Base-by-base conservation (phyloP, 352 stramenopile species). In the Globisporangium okanoganense region DNA sequence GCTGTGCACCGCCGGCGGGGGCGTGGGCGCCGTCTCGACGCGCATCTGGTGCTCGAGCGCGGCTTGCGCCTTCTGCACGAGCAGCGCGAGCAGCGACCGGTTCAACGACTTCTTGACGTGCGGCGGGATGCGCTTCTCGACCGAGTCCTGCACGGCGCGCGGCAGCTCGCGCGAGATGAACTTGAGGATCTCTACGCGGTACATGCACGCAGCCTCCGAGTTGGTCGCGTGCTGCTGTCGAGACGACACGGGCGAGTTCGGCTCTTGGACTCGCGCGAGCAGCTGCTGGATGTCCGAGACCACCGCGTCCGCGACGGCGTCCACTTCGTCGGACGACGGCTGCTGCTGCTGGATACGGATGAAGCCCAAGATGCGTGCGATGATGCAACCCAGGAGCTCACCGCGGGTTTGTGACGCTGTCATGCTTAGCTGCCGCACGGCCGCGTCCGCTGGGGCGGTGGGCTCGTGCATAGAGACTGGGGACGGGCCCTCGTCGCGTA, bases 151-250 rank as follows among this genome's bases (percentile, higher is more conserved):
- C 38, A 92, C 79, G 0, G 83, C 77, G 43, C 83, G 83, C n/a
- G 80, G 80, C 24, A 92, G 72, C 53, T 92, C 83, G 24, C 84
- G 82, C 1, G 83, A 90, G 33, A 90, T 85, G 55, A 85, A 90
- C 71, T 92, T 92, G 52, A 92, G 75, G 65, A 92, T 90, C 78
- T 92, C 83, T 45, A 92, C 78, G 51, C 80, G 80, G 63, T 92
- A 92, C 81, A 90, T 92, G 65, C 77, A 79, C 52, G 78, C 82
- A 16, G 80, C 88, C 71, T 92, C 77, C 43, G 72, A 71, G 55
- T 85, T 65, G 13, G 62, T 66, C 6, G 60, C 22, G 4, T 63
- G 63, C 9, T 54, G 71, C 57, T 3, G 58, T 18, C 13, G 61
- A 63, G 47, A 54, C 47, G 47, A 38, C 47, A 54, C 47, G 6